phyloP scores from a whole-genome alignment of 805 yeast genomes.

The Starmerella floris region DNA sequence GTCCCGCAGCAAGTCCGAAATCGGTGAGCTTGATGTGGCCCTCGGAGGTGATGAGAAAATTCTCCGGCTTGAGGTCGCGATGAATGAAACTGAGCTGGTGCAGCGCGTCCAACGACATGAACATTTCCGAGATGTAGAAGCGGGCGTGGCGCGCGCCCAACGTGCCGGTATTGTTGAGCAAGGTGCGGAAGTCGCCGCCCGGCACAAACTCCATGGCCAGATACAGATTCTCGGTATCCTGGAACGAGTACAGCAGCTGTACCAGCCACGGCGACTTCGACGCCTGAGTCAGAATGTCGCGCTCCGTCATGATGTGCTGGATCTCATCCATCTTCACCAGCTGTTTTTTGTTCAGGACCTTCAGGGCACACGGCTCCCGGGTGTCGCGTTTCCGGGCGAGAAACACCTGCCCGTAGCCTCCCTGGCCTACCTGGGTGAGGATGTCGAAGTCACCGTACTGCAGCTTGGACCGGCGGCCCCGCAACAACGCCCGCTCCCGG shows the following conservation, averaged over 20 bases:
- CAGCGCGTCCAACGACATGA: constrained; percentile 80
- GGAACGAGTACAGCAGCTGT: constrained; percentile 85
- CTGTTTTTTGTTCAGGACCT: constrained; percentile 75
- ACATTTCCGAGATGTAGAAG: constrained; percentile 92
- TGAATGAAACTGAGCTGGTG: constrained; percentile 95
- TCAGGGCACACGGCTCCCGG: constrained; percentile 86
- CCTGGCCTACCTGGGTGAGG: constrained; percentile 97
- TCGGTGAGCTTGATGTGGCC: constrained; percentile 93
- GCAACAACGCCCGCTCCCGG: constrained; percentile 67
- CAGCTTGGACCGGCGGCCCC: constrained; percentile 84
- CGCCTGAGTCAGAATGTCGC: constrained; percentile 84
- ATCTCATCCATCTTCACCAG: constrained; percentile 86
- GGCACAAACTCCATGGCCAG: constrained; percentile 99
- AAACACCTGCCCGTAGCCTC: constrained; percentile 98
- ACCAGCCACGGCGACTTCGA: constrained; percentile 95
- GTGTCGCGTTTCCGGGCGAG: constrained; percentile 89
- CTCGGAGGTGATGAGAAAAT: constrained; percentile 72
- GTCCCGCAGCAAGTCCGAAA: constrained; percentile 94
- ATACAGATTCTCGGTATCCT: constrained; percentile 76
- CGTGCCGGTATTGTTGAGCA: constrained; percentile 83
- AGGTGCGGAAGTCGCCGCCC: constrained; percentile 95
- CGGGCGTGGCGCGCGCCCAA: constrained; percentile 90
- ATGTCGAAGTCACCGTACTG: constrained; percentile 91
- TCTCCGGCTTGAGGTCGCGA: constrained; percentile 92
- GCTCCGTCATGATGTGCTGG: constrained; percentile 85